Percentiles rank a stretch among this genome's conserved stretches.
Evolutionary conservation across 2,329 filamentous ascomycete species (phyloP).

Genomic region (Sarocladium kiliense): DNA sequence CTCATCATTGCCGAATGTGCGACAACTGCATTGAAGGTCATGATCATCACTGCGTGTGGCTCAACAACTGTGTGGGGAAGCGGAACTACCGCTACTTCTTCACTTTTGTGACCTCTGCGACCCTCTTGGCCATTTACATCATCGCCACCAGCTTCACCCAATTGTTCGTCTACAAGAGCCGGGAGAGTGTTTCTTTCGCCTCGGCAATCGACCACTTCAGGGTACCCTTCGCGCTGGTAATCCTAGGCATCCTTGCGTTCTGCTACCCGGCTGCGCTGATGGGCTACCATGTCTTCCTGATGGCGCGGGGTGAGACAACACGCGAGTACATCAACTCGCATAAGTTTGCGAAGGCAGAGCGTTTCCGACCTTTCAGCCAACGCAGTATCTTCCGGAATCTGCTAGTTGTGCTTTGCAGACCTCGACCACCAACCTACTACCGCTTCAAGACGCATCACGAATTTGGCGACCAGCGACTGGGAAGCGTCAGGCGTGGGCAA

Average conservation of each 20-base stretch:
- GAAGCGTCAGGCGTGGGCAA: constrained; percentile 43
- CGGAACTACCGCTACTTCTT: constrained; percentile 99
- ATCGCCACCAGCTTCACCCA: constrained; percentile 76
- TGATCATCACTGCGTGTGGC: constrained; percentile 97
- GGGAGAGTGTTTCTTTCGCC: constrained; percentile 61
- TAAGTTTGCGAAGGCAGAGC: constrained; percentile 88
- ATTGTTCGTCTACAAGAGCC: constrained; percentile 64
- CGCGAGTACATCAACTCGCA: constrained; percentile 94
- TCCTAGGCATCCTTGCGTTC: constrained; percentile 71
- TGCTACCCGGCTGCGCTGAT: constrained; percentile 80
- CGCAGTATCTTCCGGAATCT: constrained; percentile 72
- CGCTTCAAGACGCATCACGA: constrained; percentile 74
- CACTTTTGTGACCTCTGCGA: constrained; percentile 77
- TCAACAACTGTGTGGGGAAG: constrained; percentile 96
- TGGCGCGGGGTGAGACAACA: constrained; percentile 88
- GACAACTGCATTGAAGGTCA: constrained; percentile 97
- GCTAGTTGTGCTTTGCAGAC: constrained; percentile 73
- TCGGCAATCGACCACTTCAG: constrained; percentile 64
- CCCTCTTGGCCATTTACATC: constrained; percentile 70
- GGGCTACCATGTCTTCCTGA: constrained; percentile 87
- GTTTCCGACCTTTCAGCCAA: constrained; percentile 86
- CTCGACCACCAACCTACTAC: constrained; percentile 82
- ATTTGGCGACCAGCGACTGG: constrained; percentile 81
- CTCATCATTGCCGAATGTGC: constrained; percentile 93
- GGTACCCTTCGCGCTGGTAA: constrained; percentile 81